Percentiles rank a stretch among this genome's conserved stretches.
phyloP scores from a whole-genome alignment of 805 yeast species.

The Kockiozyma suomiensis region DNA sequence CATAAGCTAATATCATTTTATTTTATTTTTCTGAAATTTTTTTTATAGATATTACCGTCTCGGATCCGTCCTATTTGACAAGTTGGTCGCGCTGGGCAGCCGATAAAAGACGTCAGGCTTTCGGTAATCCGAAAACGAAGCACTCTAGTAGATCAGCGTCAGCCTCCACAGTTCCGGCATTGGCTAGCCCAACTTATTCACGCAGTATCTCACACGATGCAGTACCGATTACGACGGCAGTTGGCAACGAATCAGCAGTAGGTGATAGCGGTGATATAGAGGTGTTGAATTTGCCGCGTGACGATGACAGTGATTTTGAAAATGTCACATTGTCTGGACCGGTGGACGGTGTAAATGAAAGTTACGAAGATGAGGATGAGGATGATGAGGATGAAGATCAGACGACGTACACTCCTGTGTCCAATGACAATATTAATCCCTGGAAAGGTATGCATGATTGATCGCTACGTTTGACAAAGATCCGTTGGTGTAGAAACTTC shows the following conservation, averaged over 20 bases:
- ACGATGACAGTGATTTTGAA: neutral
- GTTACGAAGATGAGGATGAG: constrained; percentile 20
- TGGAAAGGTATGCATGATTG: constrained; percentile 15
- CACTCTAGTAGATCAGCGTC: neutral
- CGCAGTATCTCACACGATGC: too few relatives aligned
- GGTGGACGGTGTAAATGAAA: neutral
- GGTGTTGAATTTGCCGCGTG: too few relatives aligned
- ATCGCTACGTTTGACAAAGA: too few relatives aligned
- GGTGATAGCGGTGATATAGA: too few relatives aligned
- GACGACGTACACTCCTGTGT: constrained; percentile 3
- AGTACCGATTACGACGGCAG: too few relatives aligned
- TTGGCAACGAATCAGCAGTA: too few relatives aligned
- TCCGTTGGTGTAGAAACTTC: neutral
- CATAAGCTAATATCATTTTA: neutral
- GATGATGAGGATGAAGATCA: constrained; percentile 18
- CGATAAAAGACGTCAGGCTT: constrained; percentile 29
- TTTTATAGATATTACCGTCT: constrained; percentile 8
- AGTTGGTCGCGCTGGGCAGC: constrained; percentile 32
- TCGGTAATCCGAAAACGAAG: constrained; percentile 2
- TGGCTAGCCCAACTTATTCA: neutral
- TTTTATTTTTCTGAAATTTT: neutral
- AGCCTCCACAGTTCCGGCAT: neutral
- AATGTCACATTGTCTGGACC: neutral
- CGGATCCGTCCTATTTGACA: constrained; percentile 20
- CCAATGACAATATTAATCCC: constrained; percentile 20